Percentiles rank a stretch among this genome's conserved stretches.
Evolutionary conservation across 2,329 filamentous ascomycete species (phyloP).

Genomic region (Lachnellula subtilissima): DNA sequence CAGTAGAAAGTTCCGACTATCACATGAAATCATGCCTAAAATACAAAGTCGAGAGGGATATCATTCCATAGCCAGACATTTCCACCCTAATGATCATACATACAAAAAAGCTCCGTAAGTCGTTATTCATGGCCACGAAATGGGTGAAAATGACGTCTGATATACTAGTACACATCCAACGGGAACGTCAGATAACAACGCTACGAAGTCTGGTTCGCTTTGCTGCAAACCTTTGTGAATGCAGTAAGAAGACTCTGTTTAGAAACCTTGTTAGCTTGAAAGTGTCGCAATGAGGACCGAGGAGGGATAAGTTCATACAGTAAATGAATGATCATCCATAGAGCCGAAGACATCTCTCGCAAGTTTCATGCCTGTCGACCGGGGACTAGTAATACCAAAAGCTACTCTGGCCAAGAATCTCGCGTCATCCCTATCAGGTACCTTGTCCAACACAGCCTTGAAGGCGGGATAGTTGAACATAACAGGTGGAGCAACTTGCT

Average conservation of each 20-base stretch:
- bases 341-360: constrained; percentile 46
- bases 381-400: constrained; percentile 57
- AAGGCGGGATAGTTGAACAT: constrained; percentile 39
- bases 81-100: too few relatives aligned
- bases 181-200: too few relatives aligned
- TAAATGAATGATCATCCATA: constrained; percentile 51
- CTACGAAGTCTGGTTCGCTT: neutral
- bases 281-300: neutral
- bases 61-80: too few relatives aligned
- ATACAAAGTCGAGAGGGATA: too few relatives aligned
- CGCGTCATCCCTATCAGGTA: constrained; percentile 50
- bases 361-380: constrained; percentile 45
- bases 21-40: too few relatives aligned
- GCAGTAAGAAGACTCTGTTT: neutral
- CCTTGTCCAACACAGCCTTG: constrained; percentile 38
- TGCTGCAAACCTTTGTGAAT: neutral
- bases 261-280: neutral
- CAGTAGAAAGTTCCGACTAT: too few relatives aligned
- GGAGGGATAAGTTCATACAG: constrained; percentile 29
- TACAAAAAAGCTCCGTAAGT: too few relatives aligned
- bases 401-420: constrained; percentile 55
- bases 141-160: too few relatives aligned
- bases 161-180: too few relatives aligned
- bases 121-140: too few relatives aligned
- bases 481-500: constrained; percentile 37